phyloP scores from a whole-genome alignment of 2,329 filamentous ascomycete species.

The Diaporthe ilicicola region DNA sequence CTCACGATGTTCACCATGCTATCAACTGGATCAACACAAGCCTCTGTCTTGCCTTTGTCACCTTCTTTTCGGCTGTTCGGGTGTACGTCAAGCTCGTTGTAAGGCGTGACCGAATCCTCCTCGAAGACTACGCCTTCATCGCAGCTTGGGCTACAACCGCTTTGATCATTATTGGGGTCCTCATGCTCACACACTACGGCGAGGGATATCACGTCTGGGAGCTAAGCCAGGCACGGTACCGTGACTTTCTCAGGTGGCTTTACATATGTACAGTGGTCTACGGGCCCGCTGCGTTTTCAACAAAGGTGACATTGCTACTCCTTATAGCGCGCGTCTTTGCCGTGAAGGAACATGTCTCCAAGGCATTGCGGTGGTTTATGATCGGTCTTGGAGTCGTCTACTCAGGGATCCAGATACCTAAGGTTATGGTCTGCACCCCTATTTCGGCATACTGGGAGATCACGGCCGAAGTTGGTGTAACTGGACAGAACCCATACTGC shows the following conservation, averaged over 20 bases:
- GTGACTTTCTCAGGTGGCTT: slow-evolving; percentile 17
- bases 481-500: slow-evolving; percentile 35
- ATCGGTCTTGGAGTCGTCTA: slow-evolving; percentile 31
- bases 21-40: background rate
- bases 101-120: background rate
- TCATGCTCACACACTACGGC: background rate
- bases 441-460: slow-evolving; percentile 38
- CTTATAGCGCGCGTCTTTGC: slow-evolving; percentile 39
- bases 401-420: slow-evolving; percentile 31
- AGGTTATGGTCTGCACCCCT: slow-evolving; percentile 35
- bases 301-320: slow-evolving; percentile 39
- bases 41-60: background rate
- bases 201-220: slow-evolving; percentile 10
- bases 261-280: slow-evolving; percentile 36
- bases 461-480: slow-evolving; percentile 31
- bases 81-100: background rate
- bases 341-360: slow-evolving; percentile 31
- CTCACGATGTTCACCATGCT: background rate
- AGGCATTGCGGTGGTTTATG: slow-evolving; percentile 36
- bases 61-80: background rate
- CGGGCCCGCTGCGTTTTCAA: slow-evolving; percentile 35
- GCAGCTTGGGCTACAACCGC: background rate
- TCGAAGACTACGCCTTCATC: background rate
- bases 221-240: background rate
- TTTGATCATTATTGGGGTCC: background rate